Evolutionary conservation across 768 basidiomycete genomes (phyloP).

Genomic region (Tulasnella sp.): DNA sequence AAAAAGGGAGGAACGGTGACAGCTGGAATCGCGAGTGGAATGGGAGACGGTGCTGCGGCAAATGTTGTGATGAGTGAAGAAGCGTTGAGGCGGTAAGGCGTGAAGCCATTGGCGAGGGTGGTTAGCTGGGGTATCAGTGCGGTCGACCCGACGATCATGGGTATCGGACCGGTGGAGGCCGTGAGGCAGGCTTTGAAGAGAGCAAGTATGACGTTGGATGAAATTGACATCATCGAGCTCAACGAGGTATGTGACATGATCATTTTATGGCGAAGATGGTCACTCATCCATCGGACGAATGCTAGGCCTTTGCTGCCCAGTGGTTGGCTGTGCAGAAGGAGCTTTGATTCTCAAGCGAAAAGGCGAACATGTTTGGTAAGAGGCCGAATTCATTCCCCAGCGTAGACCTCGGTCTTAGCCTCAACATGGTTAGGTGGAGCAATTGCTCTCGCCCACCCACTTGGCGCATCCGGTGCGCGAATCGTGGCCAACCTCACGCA

Average conservation of each 20-base stretch:
- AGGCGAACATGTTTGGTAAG: conserved; percentile 33
- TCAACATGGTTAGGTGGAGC: conserved; percentile 34
- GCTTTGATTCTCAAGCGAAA: conserved; percentile 36
- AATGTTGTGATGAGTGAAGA: conserved; percentile 40
- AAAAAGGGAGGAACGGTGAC: conserved; percentile 39
- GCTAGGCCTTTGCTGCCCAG: conserved; percentile 41
- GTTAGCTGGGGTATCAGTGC: conserved; percentile 40
- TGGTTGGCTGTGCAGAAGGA: conserved; percentile 41
- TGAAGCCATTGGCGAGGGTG: conserved; percentile 39
- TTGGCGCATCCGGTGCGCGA: conserved; percentile 33
- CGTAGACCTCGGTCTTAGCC: not conserved
- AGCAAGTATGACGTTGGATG: conserved; percentile 33
- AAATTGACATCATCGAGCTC: conserved; percentile 40
- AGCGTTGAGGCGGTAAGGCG: conserved; percentile 35
- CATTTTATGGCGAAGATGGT: too few relatives aligned
- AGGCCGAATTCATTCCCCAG: not conserved
- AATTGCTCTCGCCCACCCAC: conserved; percentile 37
- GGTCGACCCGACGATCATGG: conserved; percentile 42
- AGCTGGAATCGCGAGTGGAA: conserved; percentile 40
- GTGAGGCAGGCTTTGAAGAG: conserved; percentile 31
- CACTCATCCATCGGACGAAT: too few relatives aligned
- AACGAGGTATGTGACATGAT: conserved; percentile 35
- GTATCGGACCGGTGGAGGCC: conserved; percentile 40
- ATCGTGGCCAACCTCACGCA: conserved; percentile 39
- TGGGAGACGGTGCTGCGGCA: conserved; percentile 42